Conservation (phyloP, 495 filamentous ascomycete genomes). For the Trichoderma asperelloides region DNA sequence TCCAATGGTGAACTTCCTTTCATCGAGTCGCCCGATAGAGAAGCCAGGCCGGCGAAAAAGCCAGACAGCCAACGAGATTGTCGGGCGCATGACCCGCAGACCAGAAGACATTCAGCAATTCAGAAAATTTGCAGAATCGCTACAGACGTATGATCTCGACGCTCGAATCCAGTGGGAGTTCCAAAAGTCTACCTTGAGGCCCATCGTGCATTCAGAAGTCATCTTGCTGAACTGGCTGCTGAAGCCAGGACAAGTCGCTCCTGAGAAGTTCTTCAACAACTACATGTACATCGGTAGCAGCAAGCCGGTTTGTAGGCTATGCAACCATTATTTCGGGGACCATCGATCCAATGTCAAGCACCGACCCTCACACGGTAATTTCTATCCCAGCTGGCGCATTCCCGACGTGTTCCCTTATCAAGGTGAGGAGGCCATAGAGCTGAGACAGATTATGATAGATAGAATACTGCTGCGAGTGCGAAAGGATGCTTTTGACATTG, state of each 20-base stretch:
- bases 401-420: slow-evolving; percentile 17
- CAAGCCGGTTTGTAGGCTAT: slow-evolving; percentile 33
- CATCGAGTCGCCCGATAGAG: neutral
- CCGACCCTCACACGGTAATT: slow-evolving; percentile 23
- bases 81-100: neutral
- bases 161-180: neutral
- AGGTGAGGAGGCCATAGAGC: neutral
- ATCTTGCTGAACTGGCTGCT: slow-evolving; percentile 3
- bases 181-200: neutral
- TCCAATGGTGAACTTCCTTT: neutral
- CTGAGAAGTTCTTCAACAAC: slow-evolving; percentile 21
- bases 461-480: neutral
- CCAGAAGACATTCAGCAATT: neutral
- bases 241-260: neutral
- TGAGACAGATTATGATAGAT: neutral
- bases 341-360: slow-evolving; percentile 18
- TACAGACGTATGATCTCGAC: neutral
- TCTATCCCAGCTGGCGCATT: slow-evolving; percentile 28
- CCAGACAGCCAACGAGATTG: neutral
- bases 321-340: slow-evolving; percentile 22
- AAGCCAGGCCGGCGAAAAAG: neutral
- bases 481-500: neutral
- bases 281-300: slow-evolving; percentile 28
- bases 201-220: slow-evolving; percentile 10
- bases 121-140: no score